Evolutionary conservation across 2,329 filamentous ascomycete species (phyloP).

Genomic region (Fusarium drepaniforme): DNA sequence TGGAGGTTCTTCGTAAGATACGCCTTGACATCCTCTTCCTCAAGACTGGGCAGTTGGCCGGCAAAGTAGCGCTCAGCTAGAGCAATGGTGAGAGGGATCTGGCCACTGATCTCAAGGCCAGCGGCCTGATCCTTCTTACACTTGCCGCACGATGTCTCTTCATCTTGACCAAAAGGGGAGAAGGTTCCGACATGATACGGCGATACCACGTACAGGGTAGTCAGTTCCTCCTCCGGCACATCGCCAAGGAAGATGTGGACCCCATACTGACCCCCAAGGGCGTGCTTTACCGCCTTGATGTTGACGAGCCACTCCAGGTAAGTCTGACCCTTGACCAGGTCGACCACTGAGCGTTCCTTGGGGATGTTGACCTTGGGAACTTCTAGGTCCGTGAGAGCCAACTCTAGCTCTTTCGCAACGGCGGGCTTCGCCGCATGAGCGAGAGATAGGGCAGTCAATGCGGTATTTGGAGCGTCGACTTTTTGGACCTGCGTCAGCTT

Average conservation of each 20-base stretch:
- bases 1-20: constrained; percentile 3
- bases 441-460: not conserved
- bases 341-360: not conserved
- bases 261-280: not conserved
- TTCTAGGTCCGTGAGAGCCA: not conserved
- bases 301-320: constrained; percentile 17
- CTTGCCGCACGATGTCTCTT: not conserved
- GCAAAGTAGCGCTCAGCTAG: constrained; percentile 17
- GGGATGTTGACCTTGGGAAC: not conserved
- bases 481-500: not conserved
- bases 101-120: constrained; percentile 4
- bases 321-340: constrained; percentile 3
- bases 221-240: not conserved
- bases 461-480: not conserved
- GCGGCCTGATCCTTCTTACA: constrained; percentile 4
- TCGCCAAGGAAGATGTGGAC: constrained; percentile 14
- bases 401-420: not conserved
- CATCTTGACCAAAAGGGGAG: not conserved
- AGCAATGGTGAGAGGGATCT: constrained; percentile 15
- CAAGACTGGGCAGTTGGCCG: not conserved
- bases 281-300: constrained; percentile 14
- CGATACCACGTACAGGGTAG: not conserved
- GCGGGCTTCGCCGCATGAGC: not conserved
- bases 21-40: not conserved
- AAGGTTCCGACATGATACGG: constrained; percentile 9